Conservation (phyloP, 176 grass and related monocot genomes). For the Triticum aestivum region IWGSC_CS_RefSeq_v2.1 NC_057808.1:37487585-37488084, state of each 20-base stretch:
- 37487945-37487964: not conserved
- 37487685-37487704: too few relatives aligned
- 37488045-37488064: conserved; percentile 15
- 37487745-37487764: too few relatives aligned
- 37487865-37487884: not conserved
- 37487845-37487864: too few relatives aligned
- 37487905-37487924: not conserved
- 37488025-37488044: not conserved
- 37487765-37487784: too few relatives aligned
- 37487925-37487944: not conserved
- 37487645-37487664: too few relatives aligned
- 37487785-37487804: too few relatives aligned
- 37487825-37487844: too few relatives aligned
- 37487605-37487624: not conserved
- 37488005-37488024: not conserved
- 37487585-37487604: not conserved
- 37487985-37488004: not conserved
- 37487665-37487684: too few relatives aligned
- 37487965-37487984: not conserved
- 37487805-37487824: too few relatives aligned
- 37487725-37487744: too few relatives aligned
- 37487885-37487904: not conserved
- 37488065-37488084: not conserved
- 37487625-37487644: too few relatives aligned
- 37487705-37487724: too few relatives aligned